These are phyloP conservation scores for Dalbergia oliveri DNA, from an alignment of 306 rosid genomes.

Conservation along the genomic window DNA sequence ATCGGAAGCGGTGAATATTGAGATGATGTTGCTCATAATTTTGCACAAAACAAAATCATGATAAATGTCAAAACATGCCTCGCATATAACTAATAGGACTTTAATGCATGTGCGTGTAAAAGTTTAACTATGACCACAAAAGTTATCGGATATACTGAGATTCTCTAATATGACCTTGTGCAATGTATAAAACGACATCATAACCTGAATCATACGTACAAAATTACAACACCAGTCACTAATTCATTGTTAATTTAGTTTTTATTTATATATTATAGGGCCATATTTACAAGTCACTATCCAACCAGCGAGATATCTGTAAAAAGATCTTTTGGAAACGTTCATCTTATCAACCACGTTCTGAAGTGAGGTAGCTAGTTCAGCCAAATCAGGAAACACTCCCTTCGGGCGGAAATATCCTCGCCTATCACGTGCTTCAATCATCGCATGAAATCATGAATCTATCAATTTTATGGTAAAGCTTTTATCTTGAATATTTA, in stretches of 20 bases:
- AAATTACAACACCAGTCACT: not conserved
- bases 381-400: constrained; percentile 42
- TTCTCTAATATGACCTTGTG: not conserved
- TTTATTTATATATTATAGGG: not conserved
- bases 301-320: constrained; percentile 40
- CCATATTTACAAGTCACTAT: constrained; percentile 10
- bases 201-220: not conserved
- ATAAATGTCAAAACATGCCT: not conserved
- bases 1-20: constrained; percentile 2
- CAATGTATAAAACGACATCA: not conserved
- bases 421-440: constrained; percentile 78
- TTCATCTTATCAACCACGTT: constrained; percentile 57
- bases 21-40: not conserved
- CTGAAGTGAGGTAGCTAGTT: constrained; percentile 20
- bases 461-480: no score
- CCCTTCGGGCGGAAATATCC: constrained; percentile 49
- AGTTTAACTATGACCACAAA: not conserved
- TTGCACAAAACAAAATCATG: not conserved
- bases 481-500: no score
- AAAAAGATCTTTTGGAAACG: constrained; percentile 45
- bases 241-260: not conserved
- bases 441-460: not conserved
- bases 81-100: not conserved
- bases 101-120: constrained; percentile 30
- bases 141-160: not conserved